Percentiles rank a stretch among this genome's conserved stretches.
Conservation (phyloP, 2,329 filamentous ascomycete genomes). For the Curvularia spicifera region DNA sequence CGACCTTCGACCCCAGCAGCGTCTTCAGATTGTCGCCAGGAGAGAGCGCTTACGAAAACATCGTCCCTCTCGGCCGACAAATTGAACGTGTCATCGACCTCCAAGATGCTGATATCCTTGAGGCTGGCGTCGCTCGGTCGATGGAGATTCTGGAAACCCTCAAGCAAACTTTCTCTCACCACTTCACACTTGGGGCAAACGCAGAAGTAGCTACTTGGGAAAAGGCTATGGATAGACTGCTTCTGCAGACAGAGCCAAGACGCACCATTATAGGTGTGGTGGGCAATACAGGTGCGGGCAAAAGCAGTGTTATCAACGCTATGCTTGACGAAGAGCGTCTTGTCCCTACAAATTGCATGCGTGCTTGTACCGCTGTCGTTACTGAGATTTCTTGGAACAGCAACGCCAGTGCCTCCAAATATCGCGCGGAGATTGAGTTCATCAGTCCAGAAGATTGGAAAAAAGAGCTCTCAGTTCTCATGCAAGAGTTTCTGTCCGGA, state of each 20-base stretch:
- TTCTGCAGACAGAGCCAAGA: conserved; percentile 49
- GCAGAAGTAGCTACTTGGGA: conserved; percentile 52
- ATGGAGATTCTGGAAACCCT: conserved; percentile 48
- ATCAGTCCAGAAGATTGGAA: conserved; percentile 61
- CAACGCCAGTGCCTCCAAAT: conserved; percentile 51
- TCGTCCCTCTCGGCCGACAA: conserved; percentile 16
- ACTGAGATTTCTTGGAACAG: conserved; percentile 67
- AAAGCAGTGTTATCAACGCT: conserved; percentile 68
- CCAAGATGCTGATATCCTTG: conserved; percentile 44
- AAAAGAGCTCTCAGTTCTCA: conserved; percentile 58
- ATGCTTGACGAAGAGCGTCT: conserved; percentile 67
- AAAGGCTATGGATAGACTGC: conserved; percentile 52
- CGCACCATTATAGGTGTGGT: conserved; percentile 64
- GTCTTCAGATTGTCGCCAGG: conserved; percentile 5
- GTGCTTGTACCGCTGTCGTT: conserved; percentile 67
- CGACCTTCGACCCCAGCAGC: too few relatives aligned
- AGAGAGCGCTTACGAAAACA: conserved; percentile 2
- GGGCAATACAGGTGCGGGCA: conserved; percentile 67
- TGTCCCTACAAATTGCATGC: conserved; percentile 63
- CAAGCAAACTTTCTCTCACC: conserved; percentile 37
- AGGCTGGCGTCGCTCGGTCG: conserved; percentile 50
- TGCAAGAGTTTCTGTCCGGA: conserved; percentile 56
- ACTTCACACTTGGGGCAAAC: conserved; percentile 8
- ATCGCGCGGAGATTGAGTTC: conserved; percentile 65
- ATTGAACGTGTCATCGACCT: conserved; percentile 47